Evolutionary conservation across 2,329 filamentous ascomycete genomes (phyloP).

Genomic region (Boeremia lycopersici): DNA sequence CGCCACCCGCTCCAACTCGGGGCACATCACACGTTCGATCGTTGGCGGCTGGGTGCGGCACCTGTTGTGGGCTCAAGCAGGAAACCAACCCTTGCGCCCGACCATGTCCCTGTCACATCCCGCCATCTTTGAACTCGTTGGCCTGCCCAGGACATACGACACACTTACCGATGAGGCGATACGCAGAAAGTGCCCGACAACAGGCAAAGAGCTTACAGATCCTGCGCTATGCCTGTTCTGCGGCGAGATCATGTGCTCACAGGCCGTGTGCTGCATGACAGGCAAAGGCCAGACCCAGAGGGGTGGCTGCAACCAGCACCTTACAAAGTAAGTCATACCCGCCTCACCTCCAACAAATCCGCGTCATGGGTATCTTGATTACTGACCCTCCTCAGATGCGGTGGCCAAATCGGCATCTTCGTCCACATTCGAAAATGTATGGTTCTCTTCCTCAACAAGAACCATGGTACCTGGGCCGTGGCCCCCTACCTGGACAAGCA

Average conservation of each 20-base stretch:
- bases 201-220: slow-evolving; percentile 88
- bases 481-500: slow-evolving; percentile 96
- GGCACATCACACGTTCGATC: slow-evolving; percentile 54
- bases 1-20: slow-evolving; percentile 38
- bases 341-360: too few species aligned
- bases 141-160: slow-evolving; percentile 90
- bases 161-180: slow-evolving; percentile 91
- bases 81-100: slow-evolving; percentile 49
- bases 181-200: slow-evolving; percentile 80
- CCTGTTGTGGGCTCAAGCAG: slow-evolving; percentile 51
- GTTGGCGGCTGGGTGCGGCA: slow-evolving; percentile 77
- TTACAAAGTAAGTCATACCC: slow-evolving; percentile 70
- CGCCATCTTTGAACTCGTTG: slow-evolving; percentile 90
- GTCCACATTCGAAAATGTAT: slow-evolving; percentile 97
- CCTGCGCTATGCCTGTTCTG: slow-evolving; percentile 93
- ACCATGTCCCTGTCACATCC: slow-evolving; percentile 73
- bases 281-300: slow-evolving; percentile 57
- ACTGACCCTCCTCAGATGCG: slow-evolving; percentile 66
- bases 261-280: slow-evolving; percentile 87
- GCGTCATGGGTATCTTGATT: background rate
- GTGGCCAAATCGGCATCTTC: slow-evolving; percentile 88
- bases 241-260: slow-evolving; percentile 94
- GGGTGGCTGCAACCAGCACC: slow-evolving; percentile 80
- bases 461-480: slow-evolving; percentile 80
- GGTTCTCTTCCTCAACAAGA: slow-evolving; percentile 82